Evolutionary conservation across 176 grass and related monocot species (phyloP), one percentile per base, ranked within the genome.

Genomic region (bread wheat (Triticum aestivum)): DNA sequence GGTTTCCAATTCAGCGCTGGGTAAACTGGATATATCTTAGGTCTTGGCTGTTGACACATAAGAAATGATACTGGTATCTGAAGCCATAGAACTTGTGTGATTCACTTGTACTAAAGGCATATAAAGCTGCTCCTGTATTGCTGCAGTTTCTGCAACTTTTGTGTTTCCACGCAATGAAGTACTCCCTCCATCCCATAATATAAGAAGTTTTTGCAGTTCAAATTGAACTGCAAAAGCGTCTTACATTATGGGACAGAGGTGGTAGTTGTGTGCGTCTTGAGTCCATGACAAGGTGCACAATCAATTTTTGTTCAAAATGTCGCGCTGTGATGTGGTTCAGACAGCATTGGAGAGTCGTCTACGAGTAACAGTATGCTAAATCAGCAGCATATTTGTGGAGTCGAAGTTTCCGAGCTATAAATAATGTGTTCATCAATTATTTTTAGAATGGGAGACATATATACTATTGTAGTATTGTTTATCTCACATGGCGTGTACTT

Each of bases 261-360:
- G 37, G 37, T 38, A 61, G 51, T 54, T 54, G 51, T 54, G 51
- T 35, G 6, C 61, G 5, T 56, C 27, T 56, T 77, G 17, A 77
- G 74, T 77, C 54, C 11, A 78, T 8, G 35, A 78, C 34, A 41
- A 63, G 4, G 17, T 63, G 77, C n/a, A 38, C 39, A 41, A 39
- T 26, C 77, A 41, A 15, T 79, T 26, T 39, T 62, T 41, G 11
- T 17, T 79, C 34, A 14, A 62, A 62, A 41, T 26, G 9, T 41
- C 5, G 21, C 24, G 34, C n/a, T 41, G 34, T 26, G 11, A n/a
- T 41, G 58, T 41, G 56, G 56, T 38, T 79, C 21, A 14, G 77
- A 79, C 34, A 79, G 26, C 77, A 79, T 79, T 62, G 54, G 58
- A 79, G 56, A 79, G n/a, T 39, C 12, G 3, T 79, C 11, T 62